Percentiles rank a stretch among this genome's conserved stretches.
Evolutionary conservation across 495 filamentous ascomycete species (phyloP).

Genomic region (Lasiosphaeria ovina): DNA sequence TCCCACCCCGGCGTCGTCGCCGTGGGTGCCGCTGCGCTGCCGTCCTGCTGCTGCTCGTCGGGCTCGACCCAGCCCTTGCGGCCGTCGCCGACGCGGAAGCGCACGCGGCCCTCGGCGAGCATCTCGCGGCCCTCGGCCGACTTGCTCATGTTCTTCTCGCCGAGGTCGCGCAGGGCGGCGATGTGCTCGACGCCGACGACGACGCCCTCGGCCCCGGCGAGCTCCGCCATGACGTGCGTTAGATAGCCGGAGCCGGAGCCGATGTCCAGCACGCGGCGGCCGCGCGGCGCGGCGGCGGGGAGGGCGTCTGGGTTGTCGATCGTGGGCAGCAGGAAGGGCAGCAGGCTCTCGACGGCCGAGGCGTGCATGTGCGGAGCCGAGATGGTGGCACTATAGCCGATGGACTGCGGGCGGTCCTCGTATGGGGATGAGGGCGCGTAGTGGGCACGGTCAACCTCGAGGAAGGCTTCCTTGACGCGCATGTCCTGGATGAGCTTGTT

Average conservation of each 20-base stretch:
- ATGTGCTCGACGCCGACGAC: constrained; percentile 93
- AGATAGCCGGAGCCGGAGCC: constrained; percentile 90
- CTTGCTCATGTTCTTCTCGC: constrained; percentile 71
- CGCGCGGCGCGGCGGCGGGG: neutral
- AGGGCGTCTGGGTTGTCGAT: constrained; percentile 36
- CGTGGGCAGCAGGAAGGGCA: constrained; percentile 55
- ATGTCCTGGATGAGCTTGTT: constrained; percentile 69
- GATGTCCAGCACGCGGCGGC: constrained; percentile 70
- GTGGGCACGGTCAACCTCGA: constrained; percentile 82
- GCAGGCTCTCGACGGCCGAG: constrained; percentile 65
- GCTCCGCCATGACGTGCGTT: constrained; percentile 81
- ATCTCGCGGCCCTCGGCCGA: constrained; percentile 61
- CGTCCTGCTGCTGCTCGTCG: constrained; percentile 34
- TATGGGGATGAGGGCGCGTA: constrained; percentile 71
- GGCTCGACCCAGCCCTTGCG: constrained; percentile 64
- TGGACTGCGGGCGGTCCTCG: constrained; percentile 85
- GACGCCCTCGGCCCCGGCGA: constrained; percentile 58
- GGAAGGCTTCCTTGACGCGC: constrained; percentile 74
- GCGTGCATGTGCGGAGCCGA: constrained; percentile 98
- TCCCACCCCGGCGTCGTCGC: constrained; percentile 54
- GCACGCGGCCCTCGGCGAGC: constrained; percentile 58
- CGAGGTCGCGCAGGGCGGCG: constrained; percentile 67
- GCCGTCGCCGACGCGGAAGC: constrained; percentile 80
- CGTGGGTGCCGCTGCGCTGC: no score
- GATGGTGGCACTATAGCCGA: constrained; percentile 87